Base-by-base conservation (phyloP, 202 grass and related monocot species). In the Carex sylvatica region DNA sequence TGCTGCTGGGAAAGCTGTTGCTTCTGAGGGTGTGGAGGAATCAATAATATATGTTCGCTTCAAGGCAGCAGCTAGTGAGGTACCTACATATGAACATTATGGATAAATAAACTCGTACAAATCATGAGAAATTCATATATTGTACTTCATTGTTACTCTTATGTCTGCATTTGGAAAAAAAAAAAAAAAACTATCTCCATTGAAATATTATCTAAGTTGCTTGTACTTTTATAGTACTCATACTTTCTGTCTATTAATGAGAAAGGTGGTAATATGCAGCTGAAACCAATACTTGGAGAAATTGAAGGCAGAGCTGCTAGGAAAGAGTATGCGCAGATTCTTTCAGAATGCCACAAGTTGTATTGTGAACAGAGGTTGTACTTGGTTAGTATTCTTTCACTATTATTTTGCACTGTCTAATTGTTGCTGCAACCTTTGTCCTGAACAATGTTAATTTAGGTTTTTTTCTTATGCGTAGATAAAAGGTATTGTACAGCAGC, bases 21-120 rank as follows among this genome's bases (percentile, higher is more conserved):
- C 92, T 88, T 93, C 89, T 56, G 92, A 98, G 80, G 95, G 90
- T 64, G 84, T 93, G 44, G 95, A 98, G 81, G 92, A 92, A 89
- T 98, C 95, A 74, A 89, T 98, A 87, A 98, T 98, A 67, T 98
- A 98, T 86, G 95, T 98, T 86, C 91, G 92, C 81, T 98, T 98
- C 80, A 98, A 98, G 83, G 95, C 92, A 31, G 92, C 95, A 74
- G 95, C 92, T 85, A 94, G 91, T 68, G 92, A 98, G 95, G 95
- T 93, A 93, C 67, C 80, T 5, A 59, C 64, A 24, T 33, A 75
- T 74, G 15, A 33, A 55, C 13, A 55, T 81, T 92, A 80, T 14
- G 58, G 74, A n/a, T 31, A 61, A 58, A 47, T 7, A 66, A 82
- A 38, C 38, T 51, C 1, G 6, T 38, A 82, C 38, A 47, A 22